Evolutionary conservation across 1,284 basidiomycete genomes (phyloP).

Genomic region (Tilletia setariae): DNA sequence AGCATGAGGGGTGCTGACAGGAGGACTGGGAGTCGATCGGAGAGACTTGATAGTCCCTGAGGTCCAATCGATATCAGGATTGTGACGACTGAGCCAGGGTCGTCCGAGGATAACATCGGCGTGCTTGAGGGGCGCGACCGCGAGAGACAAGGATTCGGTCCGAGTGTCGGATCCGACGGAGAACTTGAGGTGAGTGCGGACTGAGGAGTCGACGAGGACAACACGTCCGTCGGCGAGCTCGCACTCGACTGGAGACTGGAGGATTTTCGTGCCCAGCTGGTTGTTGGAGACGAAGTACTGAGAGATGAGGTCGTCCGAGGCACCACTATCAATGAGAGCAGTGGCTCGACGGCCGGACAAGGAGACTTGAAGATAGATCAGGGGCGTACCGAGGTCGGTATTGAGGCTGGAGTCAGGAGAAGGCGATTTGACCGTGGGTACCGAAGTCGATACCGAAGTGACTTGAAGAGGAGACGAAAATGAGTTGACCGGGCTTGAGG

Average conservation of each 20-base stretch:
- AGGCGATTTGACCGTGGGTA: too few relatives aligned
- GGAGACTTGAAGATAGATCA: too few relatives aligned
- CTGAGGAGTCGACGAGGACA: conserved; percentile 13
- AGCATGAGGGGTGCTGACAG: too few relatives aligned
- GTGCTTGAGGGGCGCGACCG: conserved; percentile 14
- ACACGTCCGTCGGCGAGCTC: too few relatives aligned
- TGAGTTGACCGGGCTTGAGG: too few relatives aligned
- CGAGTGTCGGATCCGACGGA: conserved; percentile 10
- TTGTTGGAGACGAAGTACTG: background rate
- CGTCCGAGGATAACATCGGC: too few relatives aligned
- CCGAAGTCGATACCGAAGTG: background rate
- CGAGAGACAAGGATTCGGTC: conserved; percentile 1
- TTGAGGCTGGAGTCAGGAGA: too few relatives aligned
- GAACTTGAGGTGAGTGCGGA: conserved; percentile 7
- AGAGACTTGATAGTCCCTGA: background rate
- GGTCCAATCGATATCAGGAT: conserved; percentile 17
- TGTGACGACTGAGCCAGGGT: too few relatives aligned
- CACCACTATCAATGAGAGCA: conserved; percentile 14
- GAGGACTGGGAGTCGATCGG: background rate
- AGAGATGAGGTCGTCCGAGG: conserved; percentile 16
- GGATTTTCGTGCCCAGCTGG: background rate
- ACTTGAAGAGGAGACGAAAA: background rate
- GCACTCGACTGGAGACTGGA: conserved; percentile 6
- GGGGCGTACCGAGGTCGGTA: too few relatives aligned
- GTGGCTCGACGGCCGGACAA: too few relatives aligned